Percentiles rank a stretch among this genome's conserved stretches.
These are phyloP conservation scores for Sporobolomyces pararoseus DNA, from an alignment of 768 basidiomycete species.

Conservation along the genomic window DNA sequence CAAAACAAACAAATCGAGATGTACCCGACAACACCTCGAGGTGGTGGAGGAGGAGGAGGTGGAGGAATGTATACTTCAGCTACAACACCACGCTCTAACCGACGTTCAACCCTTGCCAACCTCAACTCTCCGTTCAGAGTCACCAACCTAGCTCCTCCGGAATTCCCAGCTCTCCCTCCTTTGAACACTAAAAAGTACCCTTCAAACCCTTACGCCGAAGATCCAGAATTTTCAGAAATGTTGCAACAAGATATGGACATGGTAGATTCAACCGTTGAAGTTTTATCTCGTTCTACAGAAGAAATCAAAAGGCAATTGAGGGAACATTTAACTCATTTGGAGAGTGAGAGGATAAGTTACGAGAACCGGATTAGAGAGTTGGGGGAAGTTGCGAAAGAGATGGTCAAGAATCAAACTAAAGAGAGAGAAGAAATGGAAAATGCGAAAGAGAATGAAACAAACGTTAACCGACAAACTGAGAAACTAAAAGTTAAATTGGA, in stretches of 20 bases:
- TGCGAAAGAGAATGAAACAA: slow-evolving; percentile 10
- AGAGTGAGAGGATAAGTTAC: slow-evolving; percentile 7
- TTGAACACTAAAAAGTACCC: slow-evolving; percentile 30
- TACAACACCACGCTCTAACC: slow-evolving; percentile 16
- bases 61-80: neutral
- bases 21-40: slow-evolving; percentile 14
- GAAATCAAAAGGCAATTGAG: neutral
- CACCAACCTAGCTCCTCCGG: neutral
- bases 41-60: neutral
- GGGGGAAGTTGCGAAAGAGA: slow-evolving; percentile 32
- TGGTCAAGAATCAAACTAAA: slow-evolving; percentile 1
- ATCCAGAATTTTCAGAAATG: slow-evolving; percentile 15
- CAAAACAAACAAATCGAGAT: neutral
- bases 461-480: slow-evolving; percentile 1
- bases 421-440: slow-evolving; percentile 28
- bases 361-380: slow-evolving; percentile 15
- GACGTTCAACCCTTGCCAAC: slow-evolving; percentile 9
- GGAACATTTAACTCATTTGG: slow-evolving; percentile 20
- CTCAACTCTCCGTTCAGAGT: neutral
- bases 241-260: slow-evolving; percentile 16
- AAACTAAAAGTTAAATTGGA: slow-evolving; percentile 28
- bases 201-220: slow-evolving; percentile 18
- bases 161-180: slow-evolving; percentile 8
- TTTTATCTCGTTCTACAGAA: neutral
- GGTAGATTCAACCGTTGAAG: slow-evolving; percentile 24